Evolutionary conservation across 345 rosid species (phyloP), one percentile per base, ranked within the genome.

Genomic region (Anastatica hierochuntica): DNA sequence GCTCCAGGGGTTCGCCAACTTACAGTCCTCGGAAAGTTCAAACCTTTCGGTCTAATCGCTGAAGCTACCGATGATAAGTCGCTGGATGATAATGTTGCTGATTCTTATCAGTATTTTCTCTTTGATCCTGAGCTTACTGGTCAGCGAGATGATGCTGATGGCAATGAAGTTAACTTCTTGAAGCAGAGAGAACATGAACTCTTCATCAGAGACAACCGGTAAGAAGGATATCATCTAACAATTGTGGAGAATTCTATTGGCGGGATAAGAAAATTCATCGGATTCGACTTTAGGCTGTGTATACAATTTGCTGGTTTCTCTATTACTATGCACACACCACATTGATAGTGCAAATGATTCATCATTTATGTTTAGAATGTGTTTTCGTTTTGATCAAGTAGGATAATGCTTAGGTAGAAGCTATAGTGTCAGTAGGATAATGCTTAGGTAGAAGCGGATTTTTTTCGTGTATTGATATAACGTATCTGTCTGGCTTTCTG

Each of bases 11-110:
- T 77, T 61, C 89, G 95, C 18, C 75, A 77, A 17, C 74, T 90
- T 20, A 74, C 83, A 2, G 79, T 87, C 12, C 81, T 90, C 18
- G 96, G 98, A 64, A 94, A 87, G 79, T 87, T 90, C 77, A 87
- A 83, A 79, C 89, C 98, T 21, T 84, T 81, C 54, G 96, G 96
- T 43, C 63, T 90, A 47, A 68, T 90, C 19, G 95, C 92, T 35
- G 95, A 87, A 67, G 85, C 95, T 51, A 77, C 82, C 7, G 96
- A 87, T 60, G 79, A 81, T 29, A 78, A 83, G 31, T 73, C 79
- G 5, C 71, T 66, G 1, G 45, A 47, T 6, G 81, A 64, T 8
- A 46, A 44, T 27, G 20, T 16, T 7, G n/a, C 67, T 11, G 77
- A 79, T 42, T 70, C 74, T 37, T 81, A 89, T 62, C 84, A 83